Evolutionary conservation across 1,139 yeast species (phyloP).

Genomic region (Geotrichum reessii): DNA sequence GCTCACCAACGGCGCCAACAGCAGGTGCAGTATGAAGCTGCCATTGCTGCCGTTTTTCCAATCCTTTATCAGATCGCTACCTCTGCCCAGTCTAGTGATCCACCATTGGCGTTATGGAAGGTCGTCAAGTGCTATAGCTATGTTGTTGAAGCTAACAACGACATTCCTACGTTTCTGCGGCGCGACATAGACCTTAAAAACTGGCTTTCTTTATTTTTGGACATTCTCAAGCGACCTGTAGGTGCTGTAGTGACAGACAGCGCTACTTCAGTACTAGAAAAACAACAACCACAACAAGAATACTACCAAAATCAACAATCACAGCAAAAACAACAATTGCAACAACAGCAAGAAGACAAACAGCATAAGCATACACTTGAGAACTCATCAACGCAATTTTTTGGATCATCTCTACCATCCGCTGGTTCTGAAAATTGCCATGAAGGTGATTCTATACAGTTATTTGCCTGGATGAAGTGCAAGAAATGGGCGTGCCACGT

Average conservation of each 20-base stretch:
- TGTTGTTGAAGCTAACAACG: background rate
- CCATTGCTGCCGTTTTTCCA: constrained; percentile 13
- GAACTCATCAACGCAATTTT: constrained; percentile 2
- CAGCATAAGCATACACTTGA: constrained; percentile 4
- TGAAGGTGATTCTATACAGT: background rate
- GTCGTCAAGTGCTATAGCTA: constrained; percentile 16
- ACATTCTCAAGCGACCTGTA: constrained; percentile 10
- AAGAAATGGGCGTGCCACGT: constrained; percentile 75
- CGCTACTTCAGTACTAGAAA: background rate
- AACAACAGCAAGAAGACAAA: background rate
- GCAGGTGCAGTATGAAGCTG: background rate
- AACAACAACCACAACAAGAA: background rate
- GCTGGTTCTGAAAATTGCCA: background rate
- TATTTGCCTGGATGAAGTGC: constrained; percentile 61
- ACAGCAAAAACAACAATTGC: background rate
- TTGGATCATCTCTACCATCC: background rate
- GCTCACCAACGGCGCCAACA: background rate
- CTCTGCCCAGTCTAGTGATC: constrained; percentile 11
- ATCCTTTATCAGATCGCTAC: constrained; percentile 12
- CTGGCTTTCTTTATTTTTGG: constrained; percentile 14
- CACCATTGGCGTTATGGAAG: constrained; percentile 15
- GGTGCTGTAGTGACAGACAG: background rate
- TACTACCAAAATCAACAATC: background rate
- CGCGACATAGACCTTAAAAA: constrained; percentile 13
- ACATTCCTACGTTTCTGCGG: constrained; percentile 13